Base-by-base conservation (phyloP, 768 basidiomycete species). In the Scleroderma bovista region DNA sequence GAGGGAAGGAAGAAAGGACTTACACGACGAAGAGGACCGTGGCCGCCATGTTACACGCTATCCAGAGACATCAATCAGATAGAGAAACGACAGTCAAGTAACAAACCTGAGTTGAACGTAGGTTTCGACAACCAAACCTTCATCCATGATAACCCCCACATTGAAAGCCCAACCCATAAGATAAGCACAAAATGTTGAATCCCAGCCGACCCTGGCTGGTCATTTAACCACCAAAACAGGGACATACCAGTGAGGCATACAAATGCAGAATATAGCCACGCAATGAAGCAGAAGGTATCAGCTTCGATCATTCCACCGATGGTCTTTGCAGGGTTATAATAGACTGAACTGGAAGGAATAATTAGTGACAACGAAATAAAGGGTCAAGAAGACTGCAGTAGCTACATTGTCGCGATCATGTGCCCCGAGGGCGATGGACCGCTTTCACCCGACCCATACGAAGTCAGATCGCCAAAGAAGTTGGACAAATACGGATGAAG, bases 311-410 rank as follows among this genome's bases (percentile, higher is more conserved):
- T 98, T 0, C 78, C 87, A 5, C 95, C 96, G 5, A 88, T 72
- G 0, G 92, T 93, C 61, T 95, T 93, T 23, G 93, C 93, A 4
- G 95, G 95, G 58, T 94, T 92, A 66, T 83, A 97, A 67, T 97
- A 93, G 0, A 90, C 87, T 5, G 81, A 81, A 51, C 88, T 85
- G 57, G 31, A 32, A 42, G 49, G 26, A 46, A 32, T 36, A 45
- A 32, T 20, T 45, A 48, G 44, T 51, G 6, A 31, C 38, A 3
- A 13, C 43, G 10, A 36, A 36, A 17, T 19, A 9, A n/a, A 15
- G 16, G 6, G 17, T 20, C 17, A 12, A 12, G 39, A 20, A 38
- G 11, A 12, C 34, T 9, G 36, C 55, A 17, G 15, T 24, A 36
- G 29, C 62, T 65, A 93, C 93, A 96, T 79, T 2, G 93, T 93